A percentile compares a stretch with the other conserved stretches of the same genome.
Evolutionary conservation across 225 moss, liverwort and hornwort species (phyloP).

Genomic region (Pseudisothecium myosuroides): DNA sequence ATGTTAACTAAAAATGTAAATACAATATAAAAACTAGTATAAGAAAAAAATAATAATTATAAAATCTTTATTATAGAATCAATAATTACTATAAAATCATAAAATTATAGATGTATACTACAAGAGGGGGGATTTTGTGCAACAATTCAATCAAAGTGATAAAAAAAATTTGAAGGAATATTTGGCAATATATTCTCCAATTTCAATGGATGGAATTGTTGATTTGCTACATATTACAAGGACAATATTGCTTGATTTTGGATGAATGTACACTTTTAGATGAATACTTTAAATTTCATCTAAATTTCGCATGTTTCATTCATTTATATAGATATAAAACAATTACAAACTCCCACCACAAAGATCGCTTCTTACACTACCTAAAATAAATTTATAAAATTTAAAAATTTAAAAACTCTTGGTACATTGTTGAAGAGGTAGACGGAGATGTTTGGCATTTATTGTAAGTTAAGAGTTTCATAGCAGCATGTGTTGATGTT

Average conservation of each 20-base stretch:
- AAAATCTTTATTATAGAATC: neutral
- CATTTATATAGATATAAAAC: neutral
- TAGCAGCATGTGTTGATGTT: too few relatives aligned
- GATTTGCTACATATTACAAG: neutral
- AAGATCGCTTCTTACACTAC: accelerated
- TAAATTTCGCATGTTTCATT: accelerated
- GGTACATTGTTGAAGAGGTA: too few relatives aligned
- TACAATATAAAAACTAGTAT: neutral
- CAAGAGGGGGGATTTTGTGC: accelerated
- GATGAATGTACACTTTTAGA: neutral
- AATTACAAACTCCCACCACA: accelerated
- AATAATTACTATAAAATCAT: neutral
- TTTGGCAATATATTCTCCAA: accelerated
- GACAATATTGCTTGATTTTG: neutral
- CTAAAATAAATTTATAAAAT: neutral
- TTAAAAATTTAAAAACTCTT: neutral
- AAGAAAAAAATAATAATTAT: neutral
- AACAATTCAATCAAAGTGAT: accelerated
- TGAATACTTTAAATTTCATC: neutral
- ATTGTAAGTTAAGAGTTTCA: too few relatives aligned
- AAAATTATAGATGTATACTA: accelerated
- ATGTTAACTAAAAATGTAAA: accelerated
- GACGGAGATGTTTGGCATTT: too few relatives aligned
- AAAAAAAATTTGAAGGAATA: accelerated
- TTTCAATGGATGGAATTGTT: neutral